Evolutionary conservation across 331 rosid species (phyloP).

Genomic region (Malus hybrid): DNA sequence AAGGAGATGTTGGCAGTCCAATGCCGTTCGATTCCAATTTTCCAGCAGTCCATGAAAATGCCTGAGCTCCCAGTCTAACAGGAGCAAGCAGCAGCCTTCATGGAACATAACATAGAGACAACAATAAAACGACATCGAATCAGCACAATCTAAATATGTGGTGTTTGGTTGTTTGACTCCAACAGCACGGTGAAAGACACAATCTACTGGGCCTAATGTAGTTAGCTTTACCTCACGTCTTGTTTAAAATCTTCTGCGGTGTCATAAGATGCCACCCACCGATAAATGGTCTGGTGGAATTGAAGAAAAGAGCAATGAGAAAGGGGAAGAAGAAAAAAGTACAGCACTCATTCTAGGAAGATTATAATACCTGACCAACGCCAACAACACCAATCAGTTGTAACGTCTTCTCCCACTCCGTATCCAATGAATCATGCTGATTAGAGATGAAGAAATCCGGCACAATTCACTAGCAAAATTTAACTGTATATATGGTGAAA

Average conservation of each 20-base stretch:
- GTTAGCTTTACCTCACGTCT: constrained; percentile 55
- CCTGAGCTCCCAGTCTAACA: constrained; percentile 58
- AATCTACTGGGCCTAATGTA: background rate
- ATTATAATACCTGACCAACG: constrained; percentile 51
- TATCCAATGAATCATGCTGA: constrained; percentile 17
- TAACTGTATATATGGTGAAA: no score
- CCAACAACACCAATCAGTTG: constrained; percentile 71
- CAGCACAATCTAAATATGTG: background rate
- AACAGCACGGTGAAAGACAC: background rate
- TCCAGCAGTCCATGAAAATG: constrained; percentile 80
- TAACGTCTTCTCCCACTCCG: constrained; percentile 92
- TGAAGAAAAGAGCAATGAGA: constrained; percentile 17
- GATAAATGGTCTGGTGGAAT: constrained; percentile 54
- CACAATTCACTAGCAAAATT: no score
- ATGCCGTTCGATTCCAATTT: constrained; percentile 67
- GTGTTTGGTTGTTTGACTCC: background rate
- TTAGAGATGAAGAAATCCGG: constrained; percentile 14
- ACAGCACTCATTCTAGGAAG: background rate
- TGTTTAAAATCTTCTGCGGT: constrained; percentile 49
- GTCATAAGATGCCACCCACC: constrained; percentile 56
- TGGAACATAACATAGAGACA: background rate
- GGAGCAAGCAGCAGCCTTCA: constrained; percentile 68
- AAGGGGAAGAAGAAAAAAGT: background rate
- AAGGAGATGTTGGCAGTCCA: constrained; percentile 89
- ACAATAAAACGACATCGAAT: background rate